Evolutionary conservation across 352 stramenopile genomes (phyloP), one percentile per base, ranked within the genome.

Genomic region (Blastocystis sp.): DNA sequence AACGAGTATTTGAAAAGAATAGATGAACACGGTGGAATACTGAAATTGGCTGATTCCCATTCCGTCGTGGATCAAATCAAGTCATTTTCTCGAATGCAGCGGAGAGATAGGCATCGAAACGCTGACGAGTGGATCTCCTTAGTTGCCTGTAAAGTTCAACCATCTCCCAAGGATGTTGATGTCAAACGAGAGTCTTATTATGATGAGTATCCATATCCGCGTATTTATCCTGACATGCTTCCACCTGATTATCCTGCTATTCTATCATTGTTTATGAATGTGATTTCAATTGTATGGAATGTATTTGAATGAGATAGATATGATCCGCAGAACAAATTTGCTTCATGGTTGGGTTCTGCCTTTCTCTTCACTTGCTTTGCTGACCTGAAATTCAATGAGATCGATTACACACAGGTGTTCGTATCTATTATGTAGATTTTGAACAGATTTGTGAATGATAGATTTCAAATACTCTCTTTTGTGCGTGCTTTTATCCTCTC

Each of bases 301-400:
- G 71, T 65, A 43, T 19, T 32, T 83, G 5, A 7, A 5, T 19
- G 29, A 52, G 16, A 19, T 9, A 35, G 1, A 24, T 21, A 29
- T 83, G 29, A 83, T 35, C 11, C 4, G 32, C 49, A 83, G 71
- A 57, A 37, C 5, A 27, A 19, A 7, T 83, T 83, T 42, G 63
- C 24, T 29, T 9, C 71, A 9, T 83, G 71, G 71, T 5, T 83
- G 49, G 56, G 42, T 0, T 14, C 12, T 19, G 24, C 51, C 9
- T 83, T 83, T 24, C 29, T 83, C 0, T 66, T 51, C 49, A 54
- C 51, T 46, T 65, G 42, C 3, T 83, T 83, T 51, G 71, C 71
- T 39, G 54, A 56, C 19, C 29, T 83, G 46, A 83, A 83, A 56
- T 83, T 83, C 29, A 83, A 83, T 42, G 71, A 83, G 42, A 83